Evolutionary conservation across 1,284 basidiomycete genomes (phyloP).

Genomic region (Prillingera fragicola): DNA sequence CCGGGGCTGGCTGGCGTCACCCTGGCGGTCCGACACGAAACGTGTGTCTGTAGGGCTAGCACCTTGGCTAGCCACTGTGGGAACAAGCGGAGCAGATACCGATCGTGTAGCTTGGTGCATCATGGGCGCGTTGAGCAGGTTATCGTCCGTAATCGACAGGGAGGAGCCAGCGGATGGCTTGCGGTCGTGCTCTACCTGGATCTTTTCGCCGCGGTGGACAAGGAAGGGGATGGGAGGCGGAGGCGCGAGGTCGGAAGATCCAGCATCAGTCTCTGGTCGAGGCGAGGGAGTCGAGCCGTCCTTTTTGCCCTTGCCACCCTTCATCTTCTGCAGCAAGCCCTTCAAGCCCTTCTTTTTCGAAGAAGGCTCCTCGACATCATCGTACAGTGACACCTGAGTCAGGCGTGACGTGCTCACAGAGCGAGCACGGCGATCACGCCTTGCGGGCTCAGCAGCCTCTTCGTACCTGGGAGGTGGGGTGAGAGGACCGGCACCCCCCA

Average conservation of each 20-base stretch:
- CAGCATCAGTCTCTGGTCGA: constrained; percentile 8
- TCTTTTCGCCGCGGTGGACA: constrained; percentile 55
- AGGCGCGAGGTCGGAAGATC: constrained; percentile 61
- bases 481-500: background rate
- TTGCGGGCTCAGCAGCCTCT: background rate
- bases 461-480: background rate
- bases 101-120: constrained; percentile 22
- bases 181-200: constrained; percentile 27
- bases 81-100: constrained; percentile 38
- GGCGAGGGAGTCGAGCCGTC: constrained; percentile 52
- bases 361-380: constrained; percentile 20
- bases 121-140: background rate
- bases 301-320: constrained; percentile 21
- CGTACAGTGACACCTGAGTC: constrained; percentile 29
- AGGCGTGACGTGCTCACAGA: constrained; percentile 32
- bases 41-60: constrained; percentile 40
- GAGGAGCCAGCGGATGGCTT: constrained; percentile 34
- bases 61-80: constrained; percentile 14
- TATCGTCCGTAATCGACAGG: constrained; percentile 30
- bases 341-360: constrained; percentile 73
- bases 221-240: constrained; percentile 80
- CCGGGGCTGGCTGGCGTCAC: constrained; percentile 2
- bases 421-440: constrained; percentile 15
- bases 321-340: constrained; percentile 73
- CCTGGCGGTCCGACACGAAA: constrained; percentile 17